Conservation (phyloP, 225 moss, liverwort and hornwort species). For the Neckera pumila region DNA sequence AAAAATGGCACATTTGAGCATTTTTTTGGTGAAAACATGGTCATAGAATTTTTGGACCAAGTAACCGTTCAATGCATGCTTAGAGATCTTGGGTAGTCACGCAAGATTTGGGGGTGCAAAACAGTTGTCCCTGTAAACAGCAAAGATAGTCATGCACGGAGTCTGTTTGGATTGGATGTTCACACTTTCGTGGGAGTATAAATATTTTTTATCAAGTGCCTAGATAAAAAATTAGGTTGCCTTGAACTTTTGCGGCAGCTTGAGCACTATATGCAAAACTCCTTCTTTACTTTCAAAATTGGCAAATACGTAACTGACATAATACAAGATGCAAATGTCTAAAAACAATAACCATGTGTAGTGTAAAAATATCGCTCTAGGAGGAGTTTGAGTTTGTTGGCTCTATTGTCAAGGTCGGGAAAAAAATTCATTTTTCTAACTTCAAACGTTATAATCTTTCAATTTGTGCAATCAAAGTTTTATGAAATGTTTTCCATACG, state of each 20-base stretch:
- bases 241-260: rapidly evolving
- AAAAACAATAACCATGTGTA: rapidly evolving
- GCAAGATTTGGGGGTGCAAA: too few relatives aligned
- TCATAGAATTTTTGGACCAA: too few relatives aligned
- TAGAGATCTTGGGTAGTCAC: neutral
- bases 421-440: neutral
- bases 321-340: neutral
- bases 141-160: too few relatives aligned
- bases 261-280: neutral
- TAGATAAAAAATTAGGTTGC: neutral
- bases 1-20: too few relatives aligned
- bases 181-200: too few relatives aligned
- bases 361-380: neutral
- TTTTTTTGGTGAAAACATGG: too few relatives aligned
- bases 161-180: too few relatives aligned
- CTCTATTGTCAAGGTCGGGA: rapidly evolving
- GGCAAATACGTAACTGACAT: neutral
- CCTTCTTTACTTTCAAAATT: neutral
- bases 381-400: rapidly evolving
- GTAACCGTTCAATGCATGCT: rapidly evolving
- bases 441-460: neutral
- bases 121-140: too few relatives aligned
- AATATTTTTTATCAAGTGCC: too few relatives aligned
- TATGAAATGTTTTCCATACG: rapidly evolving
- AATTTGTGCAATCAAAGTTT: neutral